A percentile compares a stretch with the other conserved stretches of the same genome.
phyloP scores from a whole-genome alignment of 1,284 basidiomycete species.

The Moesziomyces sp. region DNA sequence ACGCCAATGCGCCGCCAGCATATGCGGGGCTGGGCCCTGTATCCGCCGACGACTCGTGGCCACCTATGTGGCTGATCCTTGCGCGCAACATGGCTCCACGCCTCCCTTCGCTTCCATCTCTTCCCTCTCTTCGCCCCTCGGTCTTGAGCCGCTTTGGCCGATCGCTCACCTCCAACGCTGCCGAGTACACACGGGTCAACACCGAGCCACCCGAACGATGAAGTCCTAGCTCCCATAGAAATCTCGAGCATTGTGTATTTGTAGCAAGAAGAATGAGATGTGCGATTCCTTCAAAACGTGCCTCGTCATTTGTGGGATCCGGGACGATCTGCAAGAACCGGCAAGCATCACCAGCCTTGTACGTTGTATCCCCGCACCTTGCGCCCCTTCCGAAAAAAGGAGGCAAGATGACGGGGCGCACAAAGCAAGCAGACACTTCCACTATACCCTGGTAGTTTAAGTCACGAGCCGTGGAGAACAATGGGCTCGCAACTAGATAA shows the following conservation, averaged over 20 bases:
- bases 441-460: conserved; percentile 60
- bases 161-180: conserved; percentile 9
- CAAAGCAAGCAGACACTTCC: conserved; percentile 1
- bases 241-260: conserved; percentile 3
- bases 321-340: conserved; percentile 60
- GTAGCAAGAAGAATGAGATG: conserved; percentile 19
- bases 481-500: conserved; percentile 46
- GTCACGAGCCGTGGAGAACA: conserved; percentile 39
- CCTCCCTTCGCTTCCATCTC: conserved; percentile 5
- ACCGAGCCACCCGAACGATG: conserved; percentile 10
- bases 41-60: conserved; percentile 36
- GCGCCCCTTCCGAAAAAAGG: background rate
- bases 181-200: conserved; percentile 26
- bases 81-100: conserved; percentile 29
- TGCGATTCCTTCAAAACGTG: conserved; percentile 61
- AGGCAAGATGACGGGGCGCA: background rate
- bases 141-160: conserved; percentile 23
- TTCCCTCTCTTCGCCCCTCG: conserved; percentile 19
- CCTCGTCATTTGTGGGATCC: conserved; percentile 26
- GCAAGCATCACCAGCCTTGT: background rate
- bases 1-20: background rate
- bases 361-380: background rate
- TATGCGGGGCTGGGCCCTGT: conserved; percentile 17
- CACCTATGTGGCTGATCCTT: conserved; percentile 47
- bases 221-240: background rate